A percentile compares a stretch with the other conserved stretches of the same genome.
phyloP scores from a whole-genome alignment of 129 eudicot genomes.

The Lonicera japonica region DNA sequence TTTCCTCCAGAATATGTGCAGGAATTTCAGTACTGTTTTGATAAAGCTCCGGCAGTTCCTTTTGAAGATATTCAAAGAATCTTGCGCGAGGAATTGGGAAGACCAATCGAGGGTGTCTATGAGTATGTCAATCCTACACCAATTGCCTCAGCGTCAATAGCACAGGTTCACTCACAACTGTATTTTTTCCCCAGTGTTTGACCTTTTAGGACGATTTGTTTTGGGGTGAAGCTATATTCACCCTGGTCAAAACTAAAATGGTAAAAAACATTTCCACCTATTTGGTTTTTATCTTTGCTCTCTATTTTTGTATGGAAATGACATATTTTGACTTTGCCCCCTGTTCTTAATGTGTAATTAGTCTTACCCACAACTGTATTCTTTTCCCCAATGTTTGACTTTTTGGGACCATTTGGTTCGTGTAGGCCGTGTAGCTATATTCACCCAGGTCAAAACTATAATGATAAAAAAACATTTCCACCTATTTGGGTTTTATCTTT shows the following conservation, averaged over 20 bases:
- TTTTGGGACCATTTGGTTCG: neutral
- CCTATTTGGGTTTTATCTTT: too few relatives aligned
- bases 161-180: constrained; percentile 53
- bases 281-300: too few relatives aligned
- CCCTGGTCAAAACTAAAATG: neutral
- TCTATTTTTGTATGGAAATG: too few relatives aligned
- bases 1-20: constrained; percentile 89
- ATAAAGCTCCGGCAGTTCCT: constrained; percentile 85
- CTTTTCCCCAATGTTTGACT: neutral
- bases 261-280: too few relatives aligned
- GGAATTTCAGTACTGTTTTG: constrained; percentile 94
- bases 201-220: neutral
- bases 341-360: too few relatives aligned
- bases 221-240: too few relatives aligned
- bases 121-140: constrained; percentile 94
- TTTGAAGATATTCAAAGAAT: constrained; percentile 75
- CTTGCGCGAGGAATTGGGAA: constrained; percentile 63
- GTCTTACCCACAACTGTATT: constrained; percentile 5
- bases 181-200: neutral
- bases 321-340: too few relatives aligned
- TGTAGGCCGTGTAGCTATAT: too few relatives aligned
- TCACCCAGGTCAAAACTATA: neutral
- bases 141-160: constrained; percentile 94
- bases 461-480: too few relatives aligned
- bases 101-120: constrained; percentile 70